Evolutionary conservation across 2,329 filamentous ascomycete species (phyloP), one percentile per base, ranked within the genome.

Genomic region (Chaetoscypha palmicola): DNA sequence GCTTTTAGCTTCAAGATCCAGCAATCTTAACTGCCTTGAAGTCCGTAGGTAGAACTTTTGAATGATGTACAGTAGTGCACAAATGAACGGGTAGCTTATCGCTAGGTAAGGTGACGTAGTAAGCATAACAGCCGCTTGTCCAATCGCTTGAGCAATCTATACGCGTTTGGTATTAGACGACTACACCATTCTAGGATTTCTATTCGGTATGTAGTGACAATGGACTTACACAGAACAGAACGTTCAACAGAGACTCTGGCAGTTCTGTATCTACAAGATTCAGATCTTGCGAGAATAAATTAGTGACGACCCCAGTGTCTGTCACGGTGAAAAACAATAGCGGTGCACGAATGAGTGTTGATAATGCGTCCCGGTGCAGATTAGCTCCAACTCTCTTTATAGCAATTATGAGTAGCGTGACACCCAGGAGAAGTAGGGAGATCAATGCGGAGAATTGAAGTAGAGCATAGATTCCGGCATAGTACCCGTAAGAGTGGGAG

Each of bases 11-110:
- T 72, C 70, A 14, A 72, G 56, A 33, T 72, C 70, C 34, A 73
- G 54, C 30, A 69, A 61, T 43, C 69, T 66, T 9, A 72, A 47
- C 49, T 72, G 70, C 2, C 69, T 64, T 2, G 68, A 70, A 5
- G 70, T 72, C 5, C 67, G 62, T 11, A 73, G 2, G 68, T 58
- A 73, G 38, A 67, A 59, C 35, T 65, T 67, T 46, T 70, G 68
- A 8, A 54, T 16, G 4, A 42, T 14, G 20, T 36, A 48, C 19
- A 48, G 21, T 64, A 38, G 10, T 3, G 62, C 48, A 4, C 68
- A 48, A 3, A 67, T 59, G 1, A 67, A 66, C 31, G 71, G 62
- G 8, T 55, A 64, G 1, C 67, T 66, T 2, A 70, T 67, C 11
- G 69, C 59, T 4, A 61, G 43, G 43, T 66, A 70, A 9, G 66